Conservation (phyloP, 306 rosid genomes). For the Bauhinia variegata region DNA sequence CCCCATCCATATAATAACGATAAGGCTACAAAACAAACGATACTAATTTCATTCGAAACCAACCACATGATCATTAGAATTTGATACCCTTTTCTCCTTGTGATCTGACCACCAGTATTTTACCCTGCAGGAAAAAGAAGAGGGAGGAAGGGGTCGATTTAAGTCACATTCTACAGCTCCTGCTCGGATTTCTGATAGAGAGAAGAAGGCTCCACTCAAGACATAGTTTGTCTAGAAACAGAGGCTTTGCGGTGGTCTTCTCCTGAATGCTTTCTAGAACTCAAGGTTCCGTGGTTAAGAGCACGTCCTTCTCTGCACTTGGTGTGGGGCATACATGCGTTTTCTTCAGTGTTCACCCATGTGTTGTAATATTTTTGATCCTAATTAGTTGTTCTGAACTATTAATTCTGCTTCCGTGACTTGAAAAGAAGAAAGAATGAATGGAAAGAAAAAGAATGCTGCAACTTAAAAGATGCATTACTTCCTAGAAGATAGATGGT, state of each 20-base stretch:
- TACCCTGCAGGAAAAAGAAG: slow-evolving; percentile 77
- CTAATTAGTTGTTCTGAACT: neutral
- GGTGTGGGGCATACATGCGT: too few species aligned
- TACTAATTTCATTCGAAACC: neutral
- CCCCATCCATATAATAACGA: too few species aligned
- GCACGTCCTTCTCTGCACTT: too few species aligned
- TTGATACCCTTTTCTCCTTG: neutral
- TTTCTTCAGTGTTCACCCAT: too few species aligned
- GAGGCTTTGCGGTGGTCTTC: too few species aligned
- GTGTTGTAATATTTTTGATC: slow-evolving; percentile 38
- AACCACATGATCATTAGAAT: slow-evolving; percentile 1
- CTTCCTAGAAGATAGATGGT: too few species aligned
- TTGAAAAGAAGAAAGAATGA: slow-evolving; percentile 30
- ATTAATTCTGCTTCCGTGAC: slow-evolving; percentile 27
- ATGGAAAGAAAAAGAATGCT: slow-evolving; percentile 30
- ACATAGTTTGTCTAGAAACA: slow-evolving; percentile 30
- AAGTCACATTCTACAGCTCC: slow-evolving; percentile 92
- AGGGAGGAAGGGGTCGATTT: slow-evolving; percentile 94
- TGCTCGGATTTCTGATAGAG: slow-evolving; percentile 93
- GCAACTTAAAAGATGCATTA: too few species aligned
- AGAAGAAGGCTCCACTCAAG: slow-evolving; percentile 96
- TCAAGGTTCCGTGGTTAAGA: too few species aligned
- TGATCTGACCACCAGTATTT: slow-evolving; percentile 10
- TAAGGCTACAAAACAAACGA: too few species aligned
- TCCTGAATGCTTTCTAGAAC: too few species aligned